Evolutionary conservation across 345 rosid genomes (phyloP), one percentile per base, ranked within the genome.

Genomic region (Lepidium africanum): DNA sequence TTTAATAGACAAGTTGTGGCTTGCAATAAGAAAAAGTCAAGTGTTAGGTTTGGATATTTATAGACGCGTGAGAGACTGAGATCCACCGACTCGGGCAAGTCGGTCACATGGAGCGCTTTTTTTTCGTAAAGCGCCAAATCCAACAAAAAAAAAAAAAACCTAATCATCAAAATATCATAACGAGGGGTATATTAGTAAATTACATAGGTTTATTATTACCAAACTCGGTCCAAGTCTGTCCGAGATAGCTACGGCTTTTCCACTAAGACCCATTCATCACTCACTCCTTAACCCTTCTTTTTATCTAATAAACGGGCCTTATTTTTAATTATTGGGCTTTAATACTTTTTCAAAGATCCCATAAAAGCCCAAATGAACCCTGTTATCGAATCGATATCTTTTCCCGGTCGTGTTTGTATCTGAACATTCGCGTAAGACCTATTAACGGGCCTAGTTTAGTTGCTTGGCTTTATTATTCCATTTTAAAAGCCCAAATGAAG

Each of bases 61-160:
- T 27, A 50, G 59, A 69, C 52, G 66, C 8, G 2, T 25, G 66
- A 48, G 43, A 66, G 15, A 8, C 39, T n/a, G 0, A 46, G 72
- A 57, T 68, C 65, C 72, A 25, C 73, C 58, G 58, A 69, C 65
- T 70, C 19, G 36, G 58, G 5, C 13, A 13, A 70, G 75, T 71
- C 69, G 70, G 76, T 65, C 70, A 72, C 35, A 9, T 13, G 1
- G 11, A 17, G 45, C 70, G 17, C 65, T 55, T 63, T 72, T 39
- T 5, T 3, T 25, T 4, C 45, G 70, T 55, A 56, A 72, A 0
- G 27, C 4, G 27, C 27, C 27, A 25, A 25, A 0, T 37, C 47
- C 42, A 0, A n/a, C n/a, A 27, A 7, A 56, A 6, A 13, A 5
- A 15, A 0, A 1, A 15, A 72, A 48, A 48, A 45, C 59, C 76